These are phyloP conservation scores for Ramaria sp. DNA, from an alignment of 768 basidiomycete species.

Conservation along the genomic window DNA sequence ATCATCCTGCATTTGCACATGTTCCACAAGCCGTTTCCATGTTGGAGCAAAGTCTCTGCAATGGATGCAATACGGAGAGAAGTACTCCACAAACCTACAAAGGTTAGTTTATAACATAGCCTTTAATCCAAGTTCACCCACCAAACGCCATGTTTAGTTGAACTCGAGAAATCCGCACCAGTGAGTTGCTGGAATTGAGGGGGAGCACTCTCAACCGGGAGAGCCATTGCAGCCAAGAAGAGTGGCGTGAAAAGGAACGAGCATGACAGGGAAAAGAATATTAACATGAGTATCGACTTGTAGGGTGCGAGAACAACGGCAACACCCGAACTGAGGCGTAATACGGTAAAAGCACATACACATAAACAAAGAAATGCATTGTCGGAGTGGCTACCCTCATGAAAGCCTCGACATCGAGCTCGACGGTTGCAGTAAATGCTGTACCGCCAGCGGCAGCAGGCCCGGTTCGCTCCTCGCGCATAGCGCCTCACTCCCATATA, in stretches of 20 bases:
- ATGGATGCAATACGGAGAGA: constrained; percentile 77
- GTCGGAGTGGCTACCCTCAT: no score
- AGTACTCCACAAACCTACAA: constrained; percentile 71
- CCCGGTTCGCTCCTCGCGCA: constrained; percentile 61
- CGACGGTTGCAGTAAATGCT: constrained; percentile 48
- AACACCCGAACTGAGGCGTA: not conserved
- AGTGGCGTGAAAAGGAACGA: constrained; percentile 23
- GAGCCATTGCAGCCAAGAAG: constrained; percentile 21
- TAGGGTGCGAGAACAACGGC: not conserved
- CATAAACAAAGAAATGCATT: no score
- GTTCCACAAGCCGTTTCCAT: constrained; percentile 52
- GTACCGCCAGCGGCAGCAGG: constrained; percentile 55
- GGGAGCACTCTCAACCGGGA: constrained; percentile 22
- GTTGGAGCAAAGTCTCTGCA: constrained; percentile 73
- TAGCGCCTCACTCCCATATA: constrained; percentile 92
- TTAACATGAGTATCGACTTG: not conserved
- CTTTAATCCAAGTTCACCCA: constrained; percentile 13
- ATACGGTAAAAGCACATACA: no score
- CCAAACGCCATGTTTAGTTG: constrained; percentile 52
- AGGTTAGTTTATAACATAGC: not conserved
- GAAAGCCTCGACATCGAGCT: constrained; percentile 16
- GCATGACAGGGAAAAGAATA: constrained; percentile 14
- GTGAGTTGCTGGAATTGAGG: constrained; percentile 29
- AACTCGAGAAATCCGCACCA: constrained; percentile 46
- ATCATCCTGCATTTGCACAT: constrained; percentile 36